Conservation (phyloP, 345 rosid species). For the Triadica sebifera region DNA sequence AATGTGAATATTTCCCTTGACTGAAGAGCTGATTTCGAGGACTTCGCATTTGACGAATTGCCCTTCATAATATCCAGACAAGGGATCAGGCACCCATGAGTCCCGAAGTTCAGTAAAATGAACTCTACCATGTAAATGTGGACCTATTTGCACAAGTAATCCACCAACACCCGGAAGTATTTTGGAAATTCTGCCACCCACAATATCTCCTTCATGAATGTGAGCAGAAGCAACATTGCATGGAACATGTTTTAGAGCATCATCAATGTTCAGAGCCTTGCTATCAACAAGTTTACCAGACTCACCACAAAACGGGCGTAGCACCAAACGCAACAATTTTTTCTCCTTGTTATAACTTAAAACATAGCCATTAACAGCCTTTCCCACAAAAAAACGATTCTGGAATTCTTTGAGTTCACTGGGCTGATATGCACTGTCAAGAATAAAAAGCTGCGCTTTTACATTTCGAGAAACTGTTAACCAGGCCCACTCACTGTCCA, state of each 20-base stretch:
- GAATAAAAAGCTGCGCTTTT: conserved; percentile 68
- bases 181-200: conserved; percentile 85
- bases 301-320: conserved; percentile 40
- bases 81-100: conserved; percentile 65
- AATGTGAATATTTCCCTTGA: conserved; percentile 58
- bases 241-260: conserved; percentile 26
- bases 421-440: conserved; percentile 74
- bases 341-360: conserved; percentile 61
- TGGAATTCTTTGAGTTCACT: conserved; percentile 69
- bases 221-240: conserved; percentile 41
- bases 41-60: conserved; percentile 93
- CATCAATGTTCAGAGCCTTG: conserved; percentile 26
- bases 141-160: conserved; percentile 81
- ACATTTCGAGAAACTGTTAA: conserved; percentile 65
- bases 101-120: conserved; percentile 83
- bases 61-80: conserved; percentile 67
- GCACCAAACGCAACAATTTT: conserved; percentile 63
- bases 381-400: conserved; percentile 59
- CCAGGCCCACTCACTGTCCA: conserved; percentile 86
- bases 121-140: conserved; percentile 74
- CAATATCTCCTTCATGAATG: conserved; percentile 69
- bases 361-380: conserved; percentile 62
- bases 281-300: conserved; percentile 23
- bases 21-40: conserved; percentile 64
- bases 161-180: conserved; percentile 79